Evolutionary conservation across 345 rosid genomes (phyloP).

Genomic region (Lepidium africanum): DNA sequence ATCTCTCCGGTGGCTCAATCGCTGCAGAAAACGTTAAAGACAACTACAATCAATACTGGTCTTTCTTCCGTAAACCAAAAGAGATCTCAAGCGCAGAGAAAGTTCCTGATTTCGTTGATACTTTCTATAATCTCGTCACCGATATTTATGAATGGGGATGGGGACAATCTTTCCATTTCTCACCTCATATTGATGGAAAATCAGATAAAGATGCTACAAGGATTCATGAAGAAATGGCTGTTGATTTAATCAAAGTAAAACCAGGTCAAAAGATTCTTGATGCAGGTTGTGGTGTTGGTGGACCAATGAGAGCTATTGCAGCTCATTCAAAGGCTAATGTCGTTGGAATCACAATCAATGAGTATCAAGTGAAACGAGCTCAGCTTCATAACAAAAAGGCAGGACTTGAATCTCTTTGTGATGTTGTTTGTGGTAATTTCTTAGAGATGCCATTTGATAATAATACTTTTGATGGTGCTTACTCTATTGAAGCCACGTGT

Average conservation of each 20-base stretch:
- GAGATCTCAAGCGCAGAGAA: conserved; percentile 76
- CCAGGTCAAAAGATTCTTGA: conserved; percentile 61
- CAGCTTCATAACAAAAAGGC: conserved; percentile 83
- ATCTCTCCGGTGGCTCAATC: conserved; percentile 93
- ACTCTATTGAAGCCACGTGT: conserved; percentile 95
- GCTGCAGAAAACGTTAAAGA: conserved; percentile 72
- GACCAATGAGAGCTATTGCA: conserved; percentile 99
- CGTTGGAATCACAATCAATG: conserved; percentile 91
- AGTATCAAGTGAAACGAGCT: conserved; percentile 89
- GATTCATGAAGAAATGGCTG: conserved; percentile 84
- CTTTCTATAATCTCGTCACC: conserved; percentile 85
- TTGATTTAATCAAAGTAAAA: conserved; percentile 58
- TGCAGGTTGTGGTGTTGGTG: conserved; percentile 96
- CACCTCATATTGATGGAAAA: conserved; percentile 68
- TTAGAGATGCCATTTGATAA: conserved; percentile 78
- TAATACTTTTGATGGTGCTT: conserved; percentile 84
- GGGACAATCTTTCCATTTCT: conserved; percentile 98
- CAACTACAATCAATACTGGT: conserved; percentile 78
- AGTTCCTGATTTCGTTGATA: conserved; percentile 89
- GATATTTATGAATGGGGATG: conserved; percentile 99
- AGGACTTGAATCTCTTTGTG: conserved; percentile 64
- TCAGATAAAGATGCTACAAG: conserved; percentile 86
- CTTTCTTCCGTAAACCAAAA: conserved; percentile 78
- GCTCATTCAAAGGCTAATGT: conserved; percentile 79
- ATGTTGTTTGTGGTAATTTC: conserved; percentile 86